A percentile compares a stretch with the other conserved stretches of the same genome.
phyloP scores from a whole-genome alignment of 257 asterid species.

The Solanum rostratum region DNA sequence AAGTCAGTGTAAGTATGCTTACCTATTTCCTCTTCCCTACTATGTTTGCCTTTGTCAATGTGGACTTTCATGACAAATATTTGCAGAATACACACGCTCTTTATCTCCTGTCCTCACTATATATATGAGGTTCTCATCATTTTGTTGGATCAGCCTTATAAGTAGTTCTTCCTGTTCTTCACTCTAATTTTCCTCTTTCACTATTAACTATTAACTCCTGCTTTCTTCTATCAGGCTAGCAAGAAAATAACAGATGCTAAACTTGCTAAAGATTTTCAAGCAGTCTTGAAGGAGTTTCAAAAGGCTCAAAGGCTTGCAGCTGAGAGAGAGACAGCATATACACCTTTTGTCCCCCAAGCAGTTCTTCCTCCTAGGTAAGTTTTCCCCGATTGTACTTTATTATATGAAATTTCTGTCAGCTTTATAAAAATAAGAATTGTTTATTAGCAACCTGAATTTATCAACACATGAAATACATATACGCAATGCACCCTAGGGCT shows the following conservation, averaged over 20 bases:
- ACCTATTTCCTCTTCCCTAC: background rate
- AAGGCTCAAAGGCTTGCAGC: slow-evolving; percentile 65
- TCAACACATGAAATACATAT: background rate
- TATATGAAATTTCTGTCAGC: background rate
- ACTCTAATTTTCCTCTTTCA: background rate
- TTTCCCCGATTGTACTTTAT: background rate
- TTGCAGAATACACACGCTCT: background rate
- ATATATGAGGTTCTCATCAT: background rate
- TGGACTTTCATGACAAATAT: background rate
- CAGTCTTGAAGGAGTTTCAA: slow-evolving; percentile 27
- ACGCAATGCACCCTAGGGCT: background rate
- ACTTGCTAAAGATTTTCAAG: slow-evolving; percentile 53
- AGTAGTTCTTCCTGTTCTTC: background rate
- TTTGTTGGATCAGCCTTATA: background rate
- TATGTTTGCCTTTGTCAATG: background rate
- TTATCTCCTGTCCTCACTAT: background rate
- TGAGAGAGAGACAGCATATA: slow-evolving; percentile 71
- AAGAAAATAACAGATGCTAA: slow-evolving; percentile 3
- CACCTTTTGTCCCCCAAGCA: slow-evolving; percentile 52
- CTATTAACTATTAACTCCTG: background rate
- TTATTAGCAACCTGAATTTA: background rate
- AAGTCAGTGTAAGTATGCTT: slow-evolving; percentile 52
- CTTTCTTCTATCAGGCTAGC: slow-evolving; percentile 39
- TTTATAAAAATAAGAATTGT: background rate
- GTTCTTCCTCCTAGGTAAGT: slow-evolving; percentile 51